Conservation (phyloP, 208 protist genomes). For the Trichomonas vaginalis region DNA sequence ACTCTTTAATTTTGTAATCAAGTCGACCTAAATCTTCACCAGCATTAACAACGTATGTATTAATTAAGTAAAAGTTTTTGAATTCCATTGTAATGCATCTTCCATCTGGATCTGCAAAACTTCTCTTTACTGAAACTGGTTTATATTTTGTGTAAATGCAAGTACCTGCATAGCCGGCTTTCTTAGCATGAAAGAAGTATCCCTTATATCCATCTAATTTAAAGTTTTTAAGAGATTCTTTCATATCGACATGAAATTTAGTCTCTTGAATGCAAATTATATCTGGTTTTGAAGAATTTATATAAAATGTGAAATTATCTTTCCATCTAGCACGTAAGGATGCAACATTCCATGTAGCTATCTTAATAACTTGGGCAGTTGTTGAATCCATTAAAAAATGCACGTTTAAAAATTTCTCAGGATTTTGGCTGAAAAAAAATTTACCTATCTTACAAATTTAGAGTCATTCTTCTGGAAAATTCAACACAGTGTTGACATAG, state of each 20-base stretch:
- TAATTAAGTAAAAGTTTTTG: background rate
- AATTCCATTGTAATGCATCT: conserved; percentile 14
- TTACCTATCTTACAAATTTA: too few species aligned
- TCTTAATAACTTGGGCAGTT: background rate
- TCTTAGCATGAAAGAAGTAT: background rate
- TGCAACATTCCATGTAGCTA: background rate
- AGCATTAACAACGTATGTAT: conserved; percentile 14
- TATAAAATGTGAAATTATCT: background rate
- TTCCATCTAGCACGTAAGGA: background rate
- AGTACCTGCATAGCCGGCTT: background rate
- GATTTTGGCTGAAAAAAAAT: too few species aligned
- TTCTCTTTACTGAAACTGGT: background rate
- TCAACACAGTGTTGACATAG: too few species aligned
- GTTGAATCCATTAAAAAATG: background rate
- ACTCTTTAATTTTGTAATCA: background rate
- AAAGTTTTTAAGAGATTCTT: background rate
- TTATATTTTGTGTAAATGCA: background rate
- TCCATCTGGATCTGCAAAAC: background rate
- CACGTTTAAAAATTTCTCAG: background rate
- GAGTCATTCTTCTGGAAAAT: too few species aligned
- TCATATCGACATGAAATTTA: background rate
- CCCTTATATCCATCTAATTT: background rate
- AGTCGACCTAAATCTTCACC: background rate
- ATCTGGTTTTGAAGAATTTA: background rate
- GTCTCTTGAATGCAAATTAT: conserved; percentile 8